A percentile compares a stretch with the other conserved stretches of the same genome.
Evolutionary conservation across 768 basidiomycete genomes (phyloP).

Genomic region (Dentipellis sp.): DNA sequence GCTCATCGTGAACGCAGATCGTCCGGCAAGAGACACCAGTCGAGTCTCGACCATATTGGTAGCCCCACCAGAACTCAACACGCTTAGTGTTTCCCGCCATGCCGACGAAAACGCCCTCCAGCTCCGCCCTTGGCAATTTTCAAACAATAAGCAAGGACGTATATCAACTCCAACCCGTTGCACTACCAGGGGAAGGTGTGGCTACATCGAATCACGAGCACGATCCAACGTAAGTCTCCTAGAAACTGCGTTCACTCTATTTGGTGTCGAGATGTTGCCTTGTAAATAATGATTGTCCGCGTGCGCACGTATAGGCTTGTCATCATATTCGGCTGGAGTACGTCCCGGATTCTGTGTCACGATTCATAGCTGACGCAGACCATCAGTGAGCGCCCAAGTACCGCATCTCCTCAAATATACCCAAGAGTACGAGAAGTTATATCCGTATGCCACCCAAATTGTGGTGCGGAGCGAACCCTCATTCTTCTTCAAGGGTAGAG

Average conservation of each 20-base stretch:
- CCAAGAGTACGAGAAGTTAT: constrained; percentile 7
- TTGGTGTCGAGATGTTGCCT: not conserved
- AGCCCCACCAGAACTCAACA: too few species aligned
- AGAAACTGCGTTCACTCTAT: not conserved
- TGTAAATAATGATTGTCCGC: not conserved
- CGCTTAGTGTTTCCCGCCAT: too few species aligned
- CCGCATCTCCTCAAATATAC: constrained; percentile 12
- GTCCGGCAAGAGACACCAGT: too few species aligned
- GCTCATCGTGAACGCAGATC: too few species aligned
- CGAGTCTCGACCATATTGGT: too few species aligned
- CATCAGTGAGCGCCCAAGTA: constrained; percentile 10
- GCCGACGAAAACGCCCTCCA: too few species aligned
- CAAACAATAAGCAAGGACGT: too few species aligned
- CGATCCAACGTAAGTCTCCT: not conserved
- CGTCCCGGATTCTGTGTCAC: not conserved
- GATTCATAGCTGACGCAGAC: not conserved
- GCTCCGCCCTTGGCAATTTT: too few species aligned
- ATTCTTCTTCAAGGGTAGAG: constrained; percentile 2
- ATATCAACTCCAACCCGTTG: too few species aligned
- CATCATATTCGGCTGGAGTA: constrained; percentile 15
- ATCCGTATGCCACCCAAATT: constrained; percentile 8
- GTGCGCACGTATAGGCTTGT: constrained; percentile 4
- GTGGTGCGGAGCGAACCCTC: constrained; percentile 4
- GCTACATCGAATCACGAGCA: not conserved
- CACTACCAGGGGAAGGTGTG: too few species aligned